Base-by-base conservation (phyloP, 352 stramenopile species). In the Phytophthora europaea region DNA sequence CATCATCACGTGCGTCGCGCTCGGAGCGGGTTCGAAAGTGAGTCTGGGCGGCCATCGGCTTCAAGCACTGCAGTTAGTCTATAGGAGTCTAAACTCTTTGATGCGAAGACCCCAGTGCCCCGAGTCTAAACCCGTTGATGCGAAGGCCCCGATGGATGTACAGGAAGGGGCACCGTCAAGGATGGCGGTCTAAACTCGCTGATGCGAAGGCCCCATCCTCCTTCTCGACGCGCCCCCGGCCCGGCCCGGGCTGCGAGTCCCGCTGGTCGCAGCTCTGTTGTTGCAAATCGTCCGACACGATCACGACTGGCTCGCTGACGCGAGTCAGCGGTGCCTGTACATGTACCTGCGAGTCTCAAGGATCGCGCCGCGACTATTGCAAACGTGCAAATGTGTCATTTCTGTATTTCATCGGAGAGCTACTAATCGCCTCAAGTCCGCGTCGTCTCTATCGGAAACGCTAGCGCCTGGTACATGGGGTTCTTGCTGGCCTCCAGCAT, bases 391-490 rank as follows among this genome's bases (percentile, higher is more conserved):
- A 52, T 28, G n/a, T 52, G 45, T 23, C 45, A 52, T 52, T 52
- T 52, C n/a, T 52, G 45, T 52, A 52, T 16, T 26, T 52, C 4
- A 16, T 52, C n/a, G 10, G 23, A 20, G 13, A 18, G n/a, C 20
- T 36, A 16, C 15, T 56, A 31, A 6, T n/a, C 23, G 36, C 22
- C 47, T 72, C 54, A 75, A 22, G 47, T 7, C 23, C 53, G 40
- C 2, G 58, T 61, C 3, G 34, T 56, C 34, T 66, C 64, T 45
- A 69, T 28, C 16, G 71, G 71, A 1, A 66, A 78, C 12, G 55
- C 60, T 33, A 79, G 28, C 9, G 66, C 38, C 22, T 79, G 72
- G 61, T 75, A 79, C 22, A 72, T 45, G 6, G 72, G 60, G 61
- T 43, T 79, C 61, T 79, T 75, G 57, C 36, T 38, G 1, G 45